Conservation (phyloP, 257 asterid genomes). For the Penstemon newberryi region DNA sequence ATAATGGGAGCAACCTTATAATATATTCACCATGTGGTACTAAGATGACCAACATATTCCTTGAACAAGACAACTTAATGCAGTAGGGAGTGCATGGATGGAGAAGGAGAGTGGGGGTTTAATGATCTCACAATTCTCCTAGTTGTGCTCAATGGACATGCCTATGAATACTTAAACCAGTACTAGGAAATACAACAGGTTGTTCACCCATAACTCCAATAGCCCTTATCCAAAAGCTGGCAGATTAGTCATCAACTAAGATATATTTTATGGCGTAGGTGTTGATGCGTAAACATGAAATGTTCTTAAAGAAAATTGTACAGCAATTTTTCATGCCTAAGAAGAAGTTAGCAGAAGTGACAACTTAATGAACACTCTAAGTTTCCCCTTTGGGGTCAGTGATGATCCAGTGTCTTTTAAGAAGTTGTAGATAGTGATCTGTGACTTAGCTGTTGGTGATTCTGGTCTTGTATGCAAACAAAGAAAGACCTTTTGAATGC, state of each 20-base stretch:
- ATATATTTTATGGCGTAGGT: too few species aligned
- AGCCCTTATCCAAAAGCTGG: constrained; percentile 48
- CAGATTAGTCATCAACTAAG: neutral
- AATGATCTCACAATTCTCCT: constrained; percentile 73
- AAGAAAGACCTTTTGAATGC: constrained; percentile 74
- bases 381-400: constrained; percentile 75
- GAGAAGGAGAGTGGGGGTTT: neutral
- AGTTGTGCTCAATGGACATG: constrained; percentile 76
- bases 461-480: constrained; percentile 82
- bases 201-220: constrained; percentile 89
- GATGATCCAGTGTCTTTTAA: constrained; percentile 89
- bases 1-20: constrained; percentile 2
- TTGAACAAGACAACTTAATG: neutral
- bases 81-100: neutral
- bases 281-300: too few species aligned
- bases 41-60: neutral
- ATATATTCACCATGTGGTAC: neutral
- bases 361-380: constrained; percentile 68
- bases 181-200: constrained; percentile 84
- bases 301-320: too few species aligned
- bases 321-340: too few species aligned
- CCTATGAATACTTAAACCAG: constrained; percentile 84
- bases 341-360: neutral
- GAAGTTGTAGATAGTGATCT: constrained; percentile 76
- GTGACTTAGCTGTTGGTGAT: constrained; percentile 63